phyloP scores from a whole-genome alignment of 2,329 filamentous ascomycete species.

The Periconia sp. region DNA sequence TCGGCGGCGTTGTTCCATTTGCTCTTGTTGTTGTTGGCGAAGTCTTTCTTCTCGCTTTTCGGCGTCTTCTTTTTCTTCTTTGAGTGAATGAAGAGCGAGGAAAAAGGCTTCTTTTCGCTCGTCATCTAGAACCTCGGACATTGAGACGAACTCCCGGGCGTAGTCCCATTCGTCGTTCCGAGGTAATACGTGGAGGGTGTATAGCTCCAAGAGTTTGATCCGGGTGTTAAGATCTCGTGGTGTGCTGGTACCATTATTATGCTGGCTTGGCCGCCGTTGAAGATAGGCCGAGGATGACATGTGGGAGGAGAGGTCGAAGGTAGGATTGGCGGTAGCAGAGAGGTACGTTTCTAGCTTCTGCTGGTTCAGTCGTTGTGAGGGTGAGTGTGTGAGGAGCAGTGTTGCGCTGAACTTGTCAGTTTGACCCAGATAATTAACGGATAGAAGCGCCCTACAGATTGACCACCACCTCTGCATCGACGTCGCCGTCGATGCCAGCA shows the following conservation, averaged over 20 bases:
- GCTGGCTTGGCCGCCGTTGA: constrained; percentile 38
- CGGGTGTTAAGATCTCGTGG: constrained; percentile 83
- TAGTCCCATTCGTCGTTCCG: constrained; percentile 97
- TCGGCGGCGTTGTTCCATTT: constrained; percentile 57
- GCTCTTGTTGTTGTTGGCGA: constrained; percentile 65
- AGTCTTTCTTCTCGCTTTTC: constrained; percentile 68
- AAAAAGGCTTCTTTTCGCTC: constrained; percentile 89
- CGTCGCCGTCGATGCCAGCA: constrained; percentile 83
- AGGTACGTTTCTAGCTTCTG: constrained; percentile 87
- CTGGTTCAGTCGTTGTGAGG: constrained; percentile 83
- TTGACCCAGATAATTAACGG: no score
- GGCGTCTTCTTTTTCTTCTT: constrained; percentile 81
- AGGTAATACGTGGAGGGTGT: constrained; percentile 92
- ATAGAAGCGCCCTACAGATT: constrained; percentile 68
- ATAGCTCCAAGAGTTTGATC: constrained; percentile 92
- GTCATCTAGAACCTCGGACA: constrained; percentile 87
- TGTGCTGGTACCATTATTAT: constrained; percentile 73
- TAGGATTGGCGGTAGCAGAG: constrained; percentile 74
- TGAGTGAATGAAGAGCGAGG: constrained; percentile 80
- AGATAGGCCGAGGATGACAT: constrained; percentile 56
- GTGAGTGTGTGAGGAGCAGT: constrained; percentile 86
- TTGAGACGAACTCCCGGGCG: constrained; percentile 85
- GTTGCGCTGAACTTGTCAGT: constrained; percentile 68
- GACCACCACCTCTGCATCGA: constrained; percentile 93
- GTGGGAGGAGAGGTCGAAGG: constrained; percentile 72